Evolutionary conservation across 805 yeast species (phyloP).

Genomic region (Candida ficus): DNA sequence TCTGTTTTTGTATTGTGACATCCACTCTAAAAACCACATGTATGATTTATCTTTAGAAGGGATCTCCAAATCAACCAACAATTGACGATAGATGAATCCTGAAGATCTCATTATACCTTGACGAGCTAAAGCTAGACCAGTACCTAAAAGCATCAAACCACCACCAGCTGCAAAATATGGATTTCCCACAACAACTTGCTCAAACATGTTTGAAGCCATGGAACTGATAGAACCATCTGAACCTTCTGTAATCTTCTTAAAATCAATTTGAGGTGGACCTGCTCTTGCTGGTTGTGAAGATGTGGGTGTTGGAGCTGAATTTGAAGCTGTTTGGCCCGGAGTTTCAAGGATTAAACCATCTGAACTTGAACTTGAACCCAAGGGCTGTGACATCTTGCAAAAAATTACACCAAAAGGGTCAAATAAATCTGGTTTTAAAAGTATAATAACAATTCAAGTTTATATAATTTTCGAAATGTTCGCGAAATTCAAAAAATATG

Average conservation of each 20-base stretch:
- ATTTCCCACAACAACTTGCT: constrained; percentile 58
- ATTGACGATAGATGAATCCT: constrained; percentile 67
- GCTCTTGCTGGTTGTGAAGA: constrained; percentile 1
- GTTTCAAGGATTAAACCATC: neutral
- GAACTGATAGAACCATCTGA: constrained; percentile 25
- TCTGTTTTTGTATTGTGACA: constrained; percentile 75
- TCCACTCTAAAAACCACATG: constrained; percentile 94
- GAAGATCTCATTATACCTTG: constrained; percentile 61
- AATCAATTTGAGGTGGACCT: constrained; percentile 21
- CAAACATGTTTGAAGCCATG: constrained; percentile 34
- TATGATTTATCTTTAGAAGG: constrained; percentile 92
- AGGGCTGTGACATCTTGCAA: too few relatives aligned
- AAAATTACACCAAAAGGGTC: too few relatives aligned
- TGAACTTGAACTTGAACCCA: too few relatives aligned
- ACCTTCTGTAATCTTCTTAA: constrained; percentile 16
- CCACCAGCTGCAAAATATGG: constrained; percentile 99
- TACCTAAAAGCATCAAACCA: constrained; percentile 94
- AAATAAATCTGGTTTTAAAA: too few relatives aligned
- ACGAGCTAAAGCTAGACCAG: constrained; percentile 73
- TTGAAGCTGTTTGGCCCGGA: neutral
- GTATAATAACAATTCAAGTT: too few relatives aligned
- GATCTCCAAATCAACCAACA: constrained; percentile 88
- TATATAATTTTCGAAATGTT: too few relatives aligned
- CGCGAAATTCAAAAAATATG: too few relatives aligned
- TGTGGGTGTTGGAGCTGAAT: neutral